These are phyloP conservation scores for Trichophaea hybrida DNA, from an alignment of 2,329 filamentous ascomycete genomes.

Conservation along the genomic window DNA sequence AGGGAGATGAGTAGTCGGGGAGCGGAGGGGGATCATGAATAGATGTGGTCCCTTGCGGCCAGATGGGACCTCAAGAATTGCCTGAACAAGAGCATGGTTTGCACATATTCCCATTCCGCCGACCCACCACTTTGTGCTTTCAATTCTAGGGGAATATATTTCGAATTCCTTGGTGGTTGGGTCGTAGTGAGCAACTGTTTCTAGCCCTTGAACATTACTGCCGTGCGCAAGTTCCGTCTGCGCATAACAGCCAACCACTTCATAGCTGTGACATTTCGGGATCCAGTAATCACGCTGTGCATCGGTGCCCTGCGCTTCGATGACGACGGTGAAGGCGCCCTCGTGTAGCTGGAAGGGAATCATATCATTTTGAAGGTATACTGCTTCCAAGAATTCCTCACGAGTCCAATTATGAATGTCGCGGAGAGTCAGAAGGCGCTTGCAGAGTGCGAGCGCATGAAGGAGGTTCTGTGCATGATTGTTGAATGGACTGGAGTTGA, in stretches of 20 bases:
- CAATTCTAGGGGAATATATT: conserved; percentile 12
- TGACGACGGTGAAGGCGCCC: conserved; percentile 37
- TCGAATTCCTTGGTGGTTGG: conserved; percentile 11
- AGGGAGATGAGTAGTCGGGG: conserved; percentile 54
- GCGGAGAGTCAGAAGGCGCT: conserved; percentile 52
- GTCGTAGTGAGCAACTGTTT: conserved; percentile 44
- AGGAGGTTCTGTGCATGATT: conserved; percentile 56
- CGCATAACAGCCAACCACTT: conserved; percentile 65
- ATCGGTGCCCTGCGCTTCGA: conserved; percentile 55
- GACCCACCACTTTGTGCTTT: conserved; percentile 62
- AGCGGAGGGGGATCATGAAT: conserved; percentile 61
- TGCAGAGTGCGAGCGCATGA: conserved; percentile 53
- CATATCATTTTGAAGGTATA: conserved; percentile 57
- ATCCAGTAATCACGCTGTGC: conserved; percentile 63
- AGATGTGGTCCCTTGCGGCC: conserved; percentile 56
- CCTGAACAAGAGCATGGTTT: conserved; percentile 54
- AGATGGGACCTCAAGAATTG: conserved; percentile 51
- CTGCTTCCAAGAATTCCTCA: conserved; percentile 50
- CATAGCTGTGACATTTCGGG: conserved; percentile 51
- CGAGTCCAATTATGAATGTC: conserved; percentile 52
- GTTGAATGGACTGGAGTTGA: conserved; percentile 36
- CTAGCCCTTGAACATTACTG: conserved; percentile 58
- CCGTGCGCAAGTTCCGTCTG: conserved; percentile 71
- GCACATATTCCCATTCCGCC: conserved; percentile 61
- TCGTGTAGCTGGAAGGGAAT: conserved; percentile 61